A percentile compares a stretch with the other conserved stretches of the same genome.
These are phyloP conservation scores for Lojkania enalia DNA, from an alignment of 2,329 filamentous ascomycete species.

Conservation along the genomic window DNA sequence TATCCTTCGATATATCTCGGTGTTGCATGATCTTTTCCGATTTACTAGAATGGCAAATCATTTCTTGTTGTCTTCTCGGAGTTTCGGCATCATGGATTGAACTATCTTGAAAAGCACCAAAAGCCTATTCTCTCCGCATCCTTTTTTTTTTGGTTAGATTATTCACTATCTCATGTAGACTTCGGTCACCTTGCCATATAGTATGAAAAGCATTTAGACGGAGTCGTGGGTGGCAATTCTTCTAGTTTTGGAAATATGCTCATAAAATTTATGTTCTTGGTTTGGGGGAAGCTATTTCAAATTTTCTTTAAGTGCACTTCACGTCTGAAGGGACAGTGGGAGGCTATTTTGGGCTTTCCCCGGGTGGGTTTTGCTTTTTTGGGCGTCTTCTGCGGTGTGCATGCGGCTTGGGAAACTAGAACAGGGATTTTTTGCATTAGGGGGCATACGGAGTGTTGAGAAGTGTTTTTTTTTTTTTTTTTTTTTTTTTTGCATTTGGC, in stretches of 20 bases:
- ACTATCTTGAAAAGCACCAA: not conserved
- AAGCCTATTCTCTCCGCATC: not conserved
- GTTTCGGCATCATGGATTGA: too few relatives aligned
- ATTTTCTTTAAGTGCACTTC: conserved; percentile 23
- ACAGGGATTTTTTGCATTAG: too few relatives aligned
- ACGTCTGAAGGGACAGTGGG: not conserved
- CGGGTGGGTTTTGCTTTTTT: not conserved
- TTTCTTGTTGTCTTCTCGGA: too few relatives aligned
- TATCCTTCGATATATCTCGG: too few relatives aligned
- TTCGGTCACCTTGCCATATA: not conserved
- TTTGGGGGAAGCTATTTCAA: conserved; percentile 29
- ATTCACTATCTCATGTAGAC: not conserved
- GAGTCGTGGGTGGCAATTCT: not conserved
- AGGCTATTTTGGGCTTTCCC: not conserved
- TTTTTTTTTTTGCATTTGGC: too few relatives aligned
- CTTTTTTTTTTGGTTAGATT: not conserved
- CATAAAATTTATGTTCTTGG: conserved; percentile 21
- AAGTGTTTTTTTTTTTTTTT: too few relatives aligned
- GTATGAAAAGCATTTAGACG: conserved; percentile 4
- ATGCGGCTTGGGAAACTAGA: not conserved
- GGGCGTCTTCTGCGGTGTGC: too few relatives aligned
- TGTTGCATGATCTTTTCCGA: too few relatives aligned
- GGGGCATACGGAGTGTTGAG: too few relatives aligned
- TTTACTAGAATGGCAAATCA: too few relatives aligned
- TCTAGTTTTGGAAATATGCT: conserved; percentile 14